Evolutionary conservation across 108 stramenopile genomes (phyloP).

Genomic region (Stephanodiscus minutulus): DNA sequence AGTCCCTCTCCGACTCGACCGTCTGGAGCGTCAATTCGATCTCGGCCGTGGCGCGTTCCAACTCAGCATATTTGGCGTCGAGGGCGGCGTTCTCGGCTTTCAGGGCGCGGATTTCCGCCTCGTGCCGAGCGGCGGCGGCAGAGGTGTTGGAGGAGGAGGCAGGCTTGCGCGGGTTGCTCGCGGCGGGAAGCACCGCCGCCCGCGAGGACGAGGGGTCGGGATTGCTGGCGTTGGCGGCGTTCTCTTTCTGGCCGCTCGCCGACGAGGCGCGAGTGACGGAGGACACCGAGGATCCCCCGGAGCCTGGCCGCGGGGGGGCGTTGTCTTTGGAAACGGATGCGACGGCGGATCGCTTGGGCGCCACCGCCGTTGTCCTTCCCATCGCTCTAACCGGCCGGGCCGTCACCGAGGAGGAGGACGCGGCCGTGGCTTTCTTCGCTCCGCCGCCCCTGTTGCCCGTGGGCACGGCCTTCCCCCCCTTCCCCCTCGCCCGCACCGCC

Average conservation of each 20-base stretch:
- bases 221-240: background rate
- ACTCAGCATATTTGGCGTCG: constrained; percentile 53
- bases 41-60: constrained; percentile 52
- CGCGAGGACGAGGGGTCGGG: background rate
- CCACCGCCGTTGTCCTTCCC: background rate
- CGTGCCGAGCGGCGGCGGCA: constrained; percentile 21
- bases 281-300: constrained; percentile 7
- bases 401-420: constrained; percentile 1
- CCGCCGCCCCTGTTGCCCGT: constrained; percentile 23
- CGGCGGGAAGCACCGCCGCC: constrained; percentile 2
- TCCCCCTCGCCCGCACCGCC: constrained; percentile 83
- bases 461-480: constrained; percentile 73
- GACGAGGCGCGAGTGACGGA: constrained; percentile 16
- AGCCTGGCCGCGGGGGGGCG: constrained; percentile 13
- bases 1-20: constrained; percentile 89
- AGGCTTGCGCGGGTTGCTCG: constrained; percentile 15
- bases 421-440: constrained; percentile 3
- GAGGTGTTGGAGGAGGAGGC: constrained; percentile 3
- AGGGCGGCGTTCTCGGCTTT: constrained; percentile 47
- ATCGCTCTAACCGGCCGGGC: background rate
- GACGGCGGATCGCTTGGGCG: constrained; percentile 14
- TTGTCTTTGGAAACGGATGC: constrained; percentile 19
- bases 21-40: constrained; percentile 61
- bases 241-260: constrained; percentile 20
- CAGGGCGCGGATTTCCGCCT: constrained; percentile 40